phyloP scores from a whole-genome alignment of 192 early-diverging fungal species.

The Kickxella alabastrina region DNA sequence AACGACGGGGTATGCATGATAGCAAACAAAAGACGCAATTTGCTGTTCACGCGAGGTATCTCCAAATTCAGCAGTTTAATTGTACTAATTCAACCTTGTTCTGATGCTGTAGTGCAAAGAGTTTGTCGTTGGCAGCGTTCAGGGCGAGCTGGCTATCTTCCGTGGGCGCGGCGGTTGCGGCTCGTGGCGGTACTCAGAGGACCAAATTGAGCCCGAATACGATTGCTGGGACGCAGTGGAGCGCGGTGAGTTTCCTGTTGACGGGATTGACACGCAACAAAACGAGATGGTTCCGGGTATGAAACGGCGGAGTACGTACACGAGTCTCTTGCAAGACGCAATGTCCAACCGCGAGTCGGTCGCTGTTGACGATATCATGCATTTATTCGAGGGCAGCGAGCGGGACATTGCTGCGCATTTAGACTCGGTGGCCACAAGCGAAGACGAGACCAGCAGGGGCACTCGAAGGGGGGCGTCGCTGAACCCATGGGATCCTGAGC shows the following conservation, averaged over 20 bases:
- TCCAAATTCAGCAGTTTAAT: background rate
- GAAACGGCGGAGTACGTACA: slow-evolving; percentile 39
- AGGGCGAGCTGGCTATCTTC: slow-evolving; percentile 52
- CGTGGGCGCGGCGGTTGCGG: slow-evolving; percentile 50
- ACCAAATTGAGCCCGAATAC: slow-evolving; percentile 47
- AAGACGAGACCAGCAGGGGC: slow-evolving; percentile 11
- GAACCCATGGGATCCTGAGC: slow-evolving; percentile 6
- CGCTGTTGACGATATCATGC: slow-evolving; percentile 39
- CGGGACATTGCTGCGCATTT: background rate
- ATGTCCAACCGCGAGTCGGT: slow-evolving; percentile 33
- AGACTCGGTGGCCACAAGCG: slow-evolving; percentile 26
- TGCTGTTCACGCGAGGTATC: background rate
- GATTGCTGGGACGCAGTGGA: slow-evolving; percentile 51
- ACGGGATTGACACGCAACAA: background rate
- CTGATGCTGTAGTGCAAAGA: slow-evolving; percentile 51
- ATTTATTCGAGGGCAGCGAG: slow-evolving; percentile 35
- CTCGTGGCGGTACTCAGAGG: slow-evolving; percentile 40
- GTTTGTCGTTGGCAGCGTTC: slow-evolving; percentile 51
- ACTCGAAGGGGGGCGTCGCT: background rate
- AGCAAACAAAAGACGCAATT: background rate
- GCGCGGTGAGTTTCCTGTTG: slow-evolving; percentile 32
- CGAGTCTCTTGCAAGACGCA: slow-evolving; percentile 6
- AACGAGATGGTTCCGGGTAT: slow-evolving; percentile 1
- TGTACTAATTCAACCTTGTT: background rate
- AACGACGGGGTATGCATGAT: slow-evolving; percentile 44